Percentiles rank a stretch among this genome's conserved stretches.
Conservation (phyloP, 148 eudicot genomes). For the Vaccinium corymbosum region DNA sequence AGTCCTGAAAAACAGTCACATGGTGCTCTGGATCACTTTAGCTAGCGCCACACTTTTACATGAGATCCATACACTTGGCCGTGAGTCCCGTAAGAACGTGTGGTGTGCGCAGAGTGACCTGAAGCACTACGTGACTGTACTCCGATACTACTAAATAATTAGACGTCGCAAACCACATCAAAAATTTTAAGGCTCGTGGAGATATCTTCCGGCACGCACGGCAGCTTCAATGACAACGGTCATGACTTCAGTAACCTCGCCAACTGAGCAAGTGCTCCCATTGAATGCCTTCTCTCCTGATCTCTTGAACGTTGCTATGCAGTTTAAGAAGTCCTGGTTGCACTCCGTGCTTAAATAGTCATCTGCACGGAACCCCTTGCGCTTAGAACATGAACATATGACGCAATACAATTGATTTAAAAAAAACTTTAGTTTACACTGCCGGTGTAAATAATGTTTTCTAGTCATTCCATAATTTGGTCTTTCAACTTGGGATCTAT, state of each 20-base stretch:
- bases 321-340: slow-evolving; percentile 40
- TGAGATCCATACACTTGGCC: too few species aligned
- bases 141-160: too few species aligned
- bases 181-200: slow-evolving; percentile 1
- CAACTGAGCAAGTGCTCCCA: slow-evolving; percentile 46
- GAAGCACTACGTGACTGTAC: too few species aligned
- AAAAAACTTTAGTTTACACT: too few species aligned
- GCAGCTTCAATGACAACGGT: slow-evolving; percentile 54
- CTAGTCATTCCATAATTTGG: neutral
- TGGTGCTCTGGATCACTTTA: too few species aligned
- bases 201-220: slow-evolving; percentile 43
- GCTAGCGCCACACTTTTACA: too few species aligned
- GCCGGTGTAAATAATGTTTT: too few species aligned
- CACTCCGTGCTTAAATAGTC: slow-evolving; percentile 51
- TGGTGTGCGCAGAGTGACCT: too few species aligned
- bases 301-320: slow-evolving; percentile 37
- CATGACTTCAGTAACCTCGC: slow-evolving; percentile 42
- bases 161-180: neutral
- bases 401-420: too few species aligned
- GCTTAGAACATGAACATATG: neutral
- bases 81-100: too few species aligned
- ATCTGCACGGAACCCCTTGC: slow-evolving; percentile 32
- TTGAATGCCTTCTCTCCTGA: slow-evolving; percentile 40
- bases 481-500: neutral
- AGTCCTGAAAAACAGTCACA: too few species aligned